A percentile compares a stretch with the other conserved stretches of the same genome.
Conservation (phyloP, 805 yeast genomes). For the Yamadazyma paraphyllophila region DNA sequence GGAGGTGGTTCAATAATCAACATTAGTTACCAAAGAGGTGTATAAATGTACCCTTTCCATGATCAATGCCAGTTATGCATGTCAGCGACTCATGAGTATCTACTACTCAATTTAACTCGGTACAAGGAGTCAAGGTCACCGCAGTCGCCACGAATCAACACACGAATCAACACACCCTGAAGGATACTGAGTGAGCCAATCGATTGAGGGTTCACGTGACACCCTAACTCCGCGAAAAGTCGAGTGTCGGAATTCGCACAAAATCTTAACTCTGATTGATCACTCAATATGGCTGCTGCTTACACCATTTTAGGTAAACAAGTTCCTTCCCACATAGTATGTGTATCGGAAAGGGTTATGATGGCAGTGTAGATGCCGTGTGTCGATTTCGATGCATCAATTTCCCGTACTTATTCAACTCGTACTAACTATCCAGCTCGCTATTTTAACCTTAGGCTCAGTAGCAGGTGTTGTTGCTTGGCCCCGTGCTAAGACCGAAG, state of each 20-base stretch:
- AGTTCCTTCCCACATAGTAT: constrained; percentile 45
- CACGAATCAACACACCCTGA: too few relatives aligned
- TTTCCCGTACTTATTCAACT: not conserved
- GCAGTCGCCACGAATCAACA: too few relatives aligned
- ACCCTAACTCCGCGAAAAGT: too few relatives aligned
- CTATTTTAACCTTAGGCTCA: constrained; percentile 40
- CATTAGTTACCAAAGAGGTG: too few relatives aligned
- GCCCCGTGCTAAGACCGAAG: constrained; percentile 31
- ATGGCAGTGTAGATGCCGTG: not conserved
- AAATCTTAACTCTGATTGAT: not conserved
- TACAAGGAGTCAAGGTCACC: too few relatives aligned
- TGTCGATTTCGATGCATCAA: not conserved
- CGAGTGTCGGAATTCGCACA: not conserved
- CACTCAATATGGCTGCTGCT: constrained; percentile 35
- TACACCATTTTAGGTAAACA: constrained; percentile 44
- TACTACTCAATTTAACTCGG: too few relatives aligned
- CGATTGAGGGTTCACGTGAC: too few relatives aligned
- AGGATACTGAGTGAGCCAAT: too few relatives aligned
- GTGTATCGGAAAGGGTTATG: constrained; percentile 16
- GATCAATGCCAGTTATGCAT: too few relatives aligned
- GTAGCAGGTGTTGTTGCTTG: constrained; percentile 37
- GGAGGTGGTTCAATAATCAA: too few relatives aligned
- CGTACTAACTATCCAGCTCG: constrained; percentile 26
- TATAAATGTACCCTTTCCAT: too few relatives aligned
- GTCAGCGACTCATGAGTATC: too few relatives aligned